Evolutionary conservation across 1,284 basidiomycete genomes (phyloP).

Genomic region (Marasmius tenuissimus): DNA sequence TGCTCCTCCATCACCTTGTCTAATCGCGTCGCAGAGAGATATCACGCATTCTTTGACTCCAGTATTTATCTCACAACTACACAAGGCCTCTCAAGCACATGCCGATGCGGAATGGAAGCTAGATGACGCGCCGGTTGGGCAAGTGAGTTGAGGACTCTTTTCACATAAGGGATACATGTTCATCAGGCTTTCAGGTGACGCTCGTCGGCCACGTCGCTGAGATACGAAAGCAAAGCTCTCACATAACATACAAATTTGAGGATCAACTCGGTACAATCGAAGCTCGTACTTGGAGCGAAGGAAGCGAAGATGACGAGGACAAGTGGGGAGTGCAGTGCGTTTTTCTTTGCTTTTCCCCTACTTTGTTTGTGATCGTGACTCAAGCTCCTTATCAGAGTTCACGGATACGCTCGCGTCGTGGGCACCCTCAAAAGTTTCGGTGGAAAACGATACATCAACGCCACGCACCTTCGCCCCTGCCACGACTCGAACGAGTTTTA

Average conservation of each 20-base stretch:
- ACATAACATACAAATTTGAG: constrained; percentile 79
- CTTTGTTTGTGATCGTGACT: not conserved
- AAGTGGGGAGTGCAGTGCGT: constrained; percentile 51
- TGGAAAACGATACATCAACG: constrained; percentile 81
- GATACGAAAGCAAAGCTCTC: constrained; percentile 75
- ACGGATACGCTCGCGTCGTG: constrained; percentile 81
- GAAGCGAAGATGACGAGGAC: constrained; percentile 53
- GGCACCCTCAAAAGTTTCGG: constrained; percentile 91
- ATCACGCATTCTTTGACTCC: constrained; percentile 76
- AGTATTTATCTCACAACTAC: constrained; percentile 82
- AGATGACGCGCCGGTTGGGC: constrained; percentile 79
- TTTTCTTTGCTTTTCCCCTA: not conserved
- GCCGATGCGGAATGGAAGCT: constrained; percentile 88
- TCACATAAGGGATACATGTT: not conserved
- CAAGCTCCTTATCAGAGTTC: constrained; percentile 51
- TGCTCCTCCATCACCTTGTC: not conserved
- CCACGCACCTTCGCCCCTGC: constrained; percentile 68
- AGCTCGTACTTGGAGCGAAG: constrained; percentile 87
- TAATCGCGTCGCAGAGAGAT: constrained; percentile 38
- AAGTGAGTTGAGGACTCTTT: constrained; percentile 48
- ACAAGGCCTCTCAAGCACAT: constrained; percentile 79
- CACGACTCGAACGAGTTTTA: constrained; percentile 80
- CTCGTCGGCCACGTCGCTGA: constrained; percentile 83
- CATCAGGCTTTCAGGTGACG: constrained; percentile 46
- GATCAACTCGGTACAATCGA: constrained; percentile 92